Percentiles rank a stretch among this genome's conserved stretches.
Conservation (phyloP, 2,329 filamentous ascomycete genomes). For the Acrodontium crateriforme region DNA sequence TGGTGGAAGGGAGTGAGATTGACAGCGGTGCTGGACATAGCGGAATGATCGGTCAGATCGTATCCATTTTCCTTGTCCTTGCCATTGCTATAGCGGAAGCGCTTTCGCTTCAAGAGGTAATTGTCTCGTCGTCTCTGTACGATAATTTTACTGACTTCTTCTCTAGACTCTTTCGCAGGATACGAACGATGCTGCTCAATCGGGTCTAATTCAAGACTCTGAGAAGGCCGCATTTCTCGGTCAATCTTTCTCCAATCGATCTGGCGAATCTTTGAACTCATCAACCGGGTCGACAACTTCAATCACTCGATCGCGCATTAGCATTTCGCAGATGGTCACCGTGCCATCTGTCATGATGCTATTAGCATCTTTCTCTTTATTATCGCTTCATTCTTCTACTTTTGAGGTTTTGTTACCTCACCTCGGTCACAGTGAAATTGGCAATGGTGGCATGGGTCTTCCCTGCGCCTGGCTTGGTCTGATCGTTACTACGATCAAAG, state of each 20-base stretch:
- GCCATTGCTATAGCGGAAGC: slow-evolving; percentile 27
- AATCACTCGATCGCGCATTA: slow-evolving; percentile 26
- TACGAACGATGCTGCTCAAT: too few species aligned
- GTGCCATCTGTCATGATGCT: slow-evolving; percentile 33
- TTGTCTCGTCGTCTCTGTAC: too few species aligned
- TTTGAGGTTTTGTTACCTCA: slow-evolving; percentile 37
- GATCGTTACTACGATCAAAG: slow-evolving; percentile 28
- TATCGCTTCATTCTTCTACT: slow-evolving; percentile 42
- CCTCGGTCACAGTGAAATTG: slow-evolving; percentile 31
- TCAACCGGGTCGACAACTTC: slow-evolving; percentile 11
- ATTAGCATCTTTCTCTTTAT: slow-evolving; percentile 37
- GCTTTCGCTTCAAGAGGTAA: slow-evolving; percentile 29
- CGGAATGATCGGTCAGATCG: slow-evolving; percentile 30
- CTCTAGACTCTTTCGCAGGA: slow-evolving; percentile 1
- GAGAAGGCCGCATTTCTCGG: slow-evolving; percentile 35
- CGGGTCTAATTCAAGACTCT: too few species aligned
- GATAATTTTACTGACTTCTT: too few species aligned
- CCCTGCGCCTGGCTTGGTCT: slow-evolving; percentile 31
- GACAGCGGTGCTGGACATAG: slow-evolving; percentile 31
- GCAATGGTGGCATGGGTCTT: slow-evolving; percentile 32
- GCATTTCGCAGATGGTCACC: slow-evolving; percentile 31
- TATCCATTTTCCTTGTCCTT: slow-evolving; percentile 29
- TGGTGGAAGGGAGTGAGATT: slow-evolving; percentile 24
- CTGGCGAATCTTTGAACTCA: slow-evolving; percentile 23
- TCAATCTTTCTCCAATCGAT: slow-evolving; percentile 14